Conservation (phyloP, 2,329 filamentous ascomycete genomes). For the Paecilomyces variotii region DNA sequence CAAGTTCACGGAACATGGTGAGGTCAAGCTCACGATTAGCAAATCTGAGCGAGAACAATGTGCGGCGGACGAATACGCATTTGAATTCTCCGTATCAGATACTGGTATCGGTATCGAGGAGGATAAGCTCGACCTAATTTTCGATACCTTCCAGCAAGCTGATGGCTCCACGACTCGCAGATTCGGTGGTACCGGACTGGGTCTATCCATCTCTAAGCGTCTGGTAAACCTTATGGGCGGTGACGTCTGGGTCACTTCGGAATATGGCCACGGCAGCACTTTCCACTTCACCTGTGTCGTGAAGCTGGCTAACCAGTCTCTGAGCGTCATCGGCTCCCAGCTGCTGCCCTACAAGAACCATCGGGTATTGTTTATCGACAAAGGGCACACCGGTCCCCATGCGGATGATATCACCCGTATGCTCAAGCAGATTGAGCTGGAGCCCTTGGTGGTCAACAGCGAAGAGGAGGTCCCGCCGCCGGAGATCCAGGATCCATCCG, state of each 20-base stretch:
- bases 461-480: constrained; percentile 53
- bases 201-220: constrained; percentile 88
- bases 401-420: constrained; percentile 65
- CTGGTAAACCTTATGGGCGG: constrained; percentile 92
- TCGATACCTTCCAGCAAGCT: constrained; percentile 95
- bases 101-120: constrained; percentile 90
- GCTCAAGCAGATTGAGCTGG: constrained; percentile 65
- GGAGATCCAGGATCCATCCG: constrained; percentile 40
- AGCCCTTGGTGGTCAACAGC: constrained; percentile 68
- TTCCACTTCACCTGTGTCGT: constrained; percentile 93
- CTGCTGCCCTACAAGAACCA: constrained; percentile 79
- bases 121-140: constrained; percentile 90
- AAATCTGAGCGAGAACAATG: constrained; percentile 52
- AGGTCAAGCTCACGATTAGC: constrained; percentile 81
- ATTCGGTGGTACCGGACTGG: constrained; percentile 86
- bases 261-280: constrained; percentile 76
- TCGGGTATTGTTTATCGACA: constrained; percentile 84
- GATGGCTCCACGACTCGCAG: constrained; percentile 92
- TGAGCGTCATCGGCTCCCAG: constrained; percentile 62
- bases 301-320: constrained; percentile 67
- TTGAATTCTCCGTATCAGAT: constrained; percentile 87
- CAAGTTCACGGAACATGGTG: constrained; percentile 91
- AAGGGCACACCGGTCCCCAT: constrained; percentile 66
- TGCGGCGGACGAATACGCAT: constrained; percentile 67
- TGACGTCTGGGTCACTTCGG: constrained; percentile 86